Percentiles rank a stretch among this genome's conserved stretches.
Evolutionary conservation across 192 early-diverging fungal species (phyloP).

Genomic region (Entomortierella lignicola): DNA sequence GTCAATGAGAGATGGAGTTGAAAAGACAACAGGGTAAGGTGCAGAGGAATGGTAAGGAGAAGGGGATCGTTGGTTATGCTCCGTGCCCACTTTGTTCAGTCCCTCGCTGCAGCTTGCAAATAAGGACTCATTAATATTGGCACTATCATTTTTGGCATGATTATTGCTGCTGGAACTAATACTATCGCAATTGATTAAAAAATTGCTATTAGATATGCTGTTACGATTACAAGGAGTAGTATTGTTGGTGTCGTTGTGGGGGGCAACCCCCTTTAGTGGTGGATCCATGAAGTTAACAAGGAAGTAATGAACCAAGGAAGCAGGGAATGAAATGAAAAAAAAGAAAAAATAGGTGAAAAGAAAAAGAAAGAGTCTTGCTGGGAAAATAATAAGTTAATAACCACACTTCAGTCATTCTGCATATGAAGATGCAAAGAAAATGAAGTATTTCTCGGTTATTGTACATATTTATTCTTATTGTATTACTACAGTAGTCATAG

Average conservation of each 20-base stretch:
- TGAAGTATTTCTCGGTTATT: no score
- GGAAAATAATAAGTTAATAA: no score
- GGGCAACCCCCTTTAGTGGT: no score
- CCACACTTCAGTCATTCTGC: no score
- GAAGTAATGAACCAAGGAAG: background rate
- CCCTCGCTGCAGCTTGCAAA: background rate
- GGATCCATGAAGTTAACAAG: background rate
- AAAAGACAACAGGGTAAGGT: slow-evolving; percentile 38
- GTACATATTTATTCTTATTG: no score
- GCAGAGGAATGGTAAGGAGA: slow-evolving; percentile 14
- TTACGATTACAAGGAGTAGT: background rate
- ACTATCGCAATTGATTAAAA: background rate
- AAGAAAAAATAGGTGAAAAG: background rate
- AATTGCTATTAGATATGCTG: background rate
- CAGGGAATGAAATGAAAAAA: background rate
- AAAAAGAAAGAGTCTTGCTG: no score
- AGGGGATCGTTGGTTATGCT: background rate
- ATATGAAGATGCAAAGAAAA: no score
- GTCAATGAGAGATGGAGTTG: slow-evolving; percentile 33
- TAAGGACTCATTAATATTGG: background rate
- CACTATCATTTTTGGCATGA: background rate
- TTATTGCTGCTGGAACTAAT: background rate
- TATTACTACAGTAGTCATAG: no score
- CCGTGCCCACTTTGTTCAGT: no score
- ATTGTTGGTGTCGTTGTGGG: background rate